phyloP scores from a whole-genome alignment of 1,139 yeast species.

The Saccharomyces hybrid region DNA sequence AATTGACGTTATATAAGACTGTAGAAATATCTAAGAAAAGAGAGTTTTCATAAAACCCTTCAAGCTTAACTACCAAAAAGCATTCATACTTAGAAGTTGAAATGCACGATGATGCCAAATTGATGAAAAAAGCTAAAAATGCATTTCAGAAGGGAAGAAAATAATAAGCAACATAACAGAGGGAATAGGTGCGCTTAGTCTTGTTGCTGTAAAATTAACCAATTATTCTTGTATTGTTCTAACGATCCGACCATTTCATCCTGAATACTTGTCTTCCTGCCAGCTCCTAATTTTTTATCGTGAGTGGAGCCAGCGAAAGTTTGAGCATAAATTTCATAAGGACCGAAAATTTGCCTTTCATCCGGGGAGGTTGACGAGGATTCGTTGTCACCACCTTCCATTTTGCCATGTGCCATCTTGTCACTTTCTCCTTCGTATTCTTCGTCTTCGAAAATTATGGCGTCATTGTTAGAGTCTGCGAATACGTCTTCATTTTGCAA shows the following conservation, averaged over 20 bases:
- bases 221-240: constrained; percentile 32
- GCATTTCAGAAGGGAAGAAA: neutral
- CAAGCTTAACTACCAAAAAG: neutral
- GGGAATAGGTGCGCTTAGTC: constrained; percentile 7
- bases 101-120: neutral
- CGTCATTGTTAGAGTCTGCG: constrained; percentile 25
- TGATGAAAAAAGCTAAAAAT: constrained; percentile 4
- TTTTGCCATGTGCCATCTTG: constrained; percentile 11
- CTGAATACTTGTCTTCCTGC: constrained; percentile 27
- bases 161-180: neutral
- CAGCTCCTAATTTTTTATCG: constrained; percentile 10
- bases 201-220: constrained; percentile 31
- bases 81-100: constrained; percentile 1
- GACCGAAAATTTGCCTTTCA: constrained; percentile 22
- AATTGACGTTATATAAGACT: neutral
- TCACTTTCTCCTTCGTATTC: constrained; percentile 12
- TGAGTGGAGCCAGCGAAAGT: constrained; percentile 4
- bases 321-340: constrained; percentile 21
- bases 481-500: constrained; percentile 26
- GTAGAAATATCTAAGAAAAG: neutral
- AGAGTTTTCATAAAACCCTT: neutral
- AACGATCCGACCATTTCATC: constrained; percentile 31
- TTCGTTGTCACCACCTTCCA: constrained; percentile 12
- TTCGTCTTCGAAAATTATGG: constrained; percentile 30
- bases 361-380: constrained; percentile 7